Conservation (phyloP, 768 basidiomycete species). For the Trametes villosa region DNA sequence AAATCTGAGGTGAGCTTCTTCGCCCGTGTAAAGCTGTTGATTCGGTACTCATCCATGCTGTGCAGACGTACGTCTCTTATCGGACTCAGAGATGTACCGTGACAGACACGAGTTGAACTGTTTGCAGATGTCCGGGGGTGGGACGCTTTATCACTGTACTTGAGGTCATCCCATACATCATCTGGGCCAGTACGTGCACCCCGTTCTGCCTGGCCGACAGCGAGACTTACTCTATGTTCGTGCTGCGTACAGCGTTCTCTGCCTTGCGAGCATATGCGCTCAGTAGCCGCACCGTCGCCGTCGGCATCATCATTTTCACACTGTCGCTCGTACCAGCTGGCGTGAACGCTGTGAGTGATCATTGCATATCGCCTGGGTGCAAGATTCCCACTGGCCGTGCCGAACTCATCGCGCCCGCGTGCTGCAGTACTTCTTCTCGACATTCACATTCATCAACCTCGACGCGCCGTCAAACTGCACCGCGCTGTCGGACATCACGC, state of each 20-base stretch:
- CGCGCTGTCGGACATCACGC: slow-evolving; percentile 11
- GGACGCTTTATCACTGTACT: slow-evolving; percentile 10
- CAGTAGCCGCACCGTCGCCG: slow-evolving; percentile 1
- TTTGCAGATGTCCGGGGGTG: background rate
- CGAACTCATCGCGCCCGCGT: background rate
- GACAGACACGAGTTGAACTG: no score
- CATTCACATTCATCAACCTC: slow-evolving; percentile 7
- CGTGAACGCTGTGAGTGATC: slow-evolving; percentile 8
- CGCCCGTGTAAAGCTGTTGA: background rate
- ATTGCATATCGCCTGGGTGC: background rate
- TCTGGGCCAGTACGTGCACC: slow-evolving; percentile 7
- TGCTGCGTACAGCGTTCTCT: slow-evolving; percentile 6
- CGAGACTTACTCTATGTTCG: background rate
- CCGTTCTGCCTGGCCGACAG: background rate
- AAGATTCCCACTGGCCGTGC: background rate
- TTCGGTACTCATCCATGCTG: background rate
- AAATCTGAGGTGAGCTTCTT: background rate
- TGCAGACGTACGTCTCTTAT: slow-evolving; percentile 6
- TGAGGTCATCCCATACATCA: slow-evolving; percentile 7
- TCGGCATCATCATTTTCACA: background rate
- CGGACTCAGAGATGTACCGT: no score
- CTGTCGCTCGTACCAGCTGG: slow-evolving; percentile 8
- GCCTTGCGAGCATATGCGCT: slow-evolving; percentile 6
- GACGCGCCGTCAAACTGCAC: slow-evolving; percentile 8
- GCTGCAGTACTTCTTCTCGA: slow-evolving; percentile 12